Conservation (phyloP, 306 rosid genomes). For the Cucurbita pepo region DNA sequence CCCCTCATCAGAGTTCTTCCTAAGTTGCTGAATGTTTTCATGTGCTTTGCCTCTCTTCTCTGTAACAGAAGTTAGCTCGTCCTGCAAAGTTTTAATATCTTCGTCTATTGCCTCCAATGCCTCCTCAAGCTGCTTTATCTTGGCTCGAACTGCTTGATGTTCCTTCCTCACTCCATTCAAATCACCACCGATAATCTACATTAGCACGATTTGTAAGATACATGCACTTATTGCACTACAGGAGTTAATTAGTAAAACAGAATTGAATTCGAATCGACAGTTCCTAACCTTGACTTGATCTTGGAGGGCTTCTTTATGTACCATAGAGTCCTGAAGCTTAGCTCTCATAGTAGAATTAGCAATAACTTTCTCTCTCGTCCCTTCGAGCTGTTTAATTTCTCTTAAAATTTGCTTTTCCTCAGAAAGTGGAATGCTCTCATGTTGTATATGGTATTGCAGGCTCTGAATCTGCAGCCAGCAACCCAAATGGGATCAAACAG, state of each 20-base stretch:
- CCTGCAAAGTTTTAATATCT: conserved; percentile 49
- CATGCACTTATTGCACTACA: neutral
- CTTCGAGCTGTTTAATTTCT: conserved; percentile 89
- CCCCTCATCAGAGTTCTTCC: conserved; percentile 68
- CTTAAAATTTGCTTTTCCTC: conserved; percentile 87
- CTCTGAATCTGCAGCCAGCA: conserved; percentile 51
- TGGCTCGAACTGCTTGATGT: conserved; percentile 50
- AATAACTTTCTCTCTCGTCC: conserved; percentile 72
- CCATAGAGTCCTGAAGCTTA: conserved; percentile 72
- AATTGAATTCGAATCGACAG: conserved; percentile 5
- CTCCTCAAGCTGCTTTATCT: conserved; percentile 78
- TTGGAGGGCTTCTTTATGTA: conserved; percentile 56
- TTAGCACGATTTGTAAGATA: conserved; percentile 6
- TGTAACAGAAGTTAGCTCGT: conserved; percentile 36
- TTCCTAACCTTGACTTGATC: conserved; percentile 76
- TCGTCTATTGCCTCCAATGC: conserved; percentile 34
- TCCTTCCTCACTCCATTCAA: conserved; percentile 88
- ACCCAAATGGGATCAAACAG: conserved; percentile 6
- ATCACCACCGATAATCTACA: conserved; percentile 76
- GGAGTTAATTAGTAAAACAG: neutral
- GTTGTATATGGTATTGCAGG: conserved; percentile 76
- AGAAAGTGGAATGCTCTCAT: conserved; percentile 76
- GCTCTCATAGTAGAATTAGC: conserved; percentile 78
- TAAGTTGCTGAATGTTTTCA: conserved; percentile 50
- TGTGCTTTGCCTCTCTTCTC: conserved; percentile 62